Conservation (phyloP, 306 rosid species). For the Cucurbita moschata region DNA sequence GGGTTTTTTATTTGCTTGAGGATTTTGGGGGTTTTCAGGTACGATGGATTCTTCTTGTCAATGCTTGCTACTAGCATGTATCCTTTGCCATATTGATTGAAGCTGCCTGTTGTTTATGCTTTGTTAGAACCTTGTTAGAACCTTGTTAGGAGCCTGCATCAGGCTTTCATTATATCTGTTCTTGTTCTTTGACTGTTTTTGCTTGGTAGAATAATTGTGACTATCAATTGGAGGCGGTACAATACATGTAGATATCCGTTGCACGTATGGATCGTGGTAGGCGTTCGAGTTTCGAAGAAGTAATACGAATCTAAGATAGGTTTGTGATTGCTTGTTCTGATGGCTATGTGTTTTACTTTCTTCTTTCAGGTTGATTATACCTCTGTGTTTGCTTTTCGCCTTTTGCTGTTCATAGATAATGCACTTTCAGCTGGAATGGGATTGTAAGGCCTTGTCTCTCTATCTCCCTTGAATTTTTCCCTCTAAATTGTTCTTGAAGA, state of each 20-base stretch:
- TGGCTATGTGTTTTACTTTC: background rate
- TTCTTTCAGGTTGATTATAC: slow-evolving; percentile 77
- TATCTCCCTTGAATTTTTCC: background rate
- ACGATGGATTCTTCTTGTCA: slow-evolving; percentile 88
- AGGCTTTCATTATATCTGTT: background rate
- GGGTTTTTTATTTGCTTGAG: background rate
- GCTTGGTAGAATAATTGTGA: slow-evolving; percentile 57
- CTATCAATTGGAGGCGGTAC: slow-evolving; percentile 76
- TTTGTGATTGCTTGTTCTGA: background rate
- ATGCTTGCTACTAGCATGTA: slow-evolving; percentile 84
- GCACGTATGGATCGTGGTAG: slow-evolving; percentile 94
- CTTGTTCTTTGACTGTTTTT: slow-evolving; percentile 4
- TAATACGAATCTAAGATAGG: background rate
- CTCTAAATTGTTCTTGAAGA: background rate
- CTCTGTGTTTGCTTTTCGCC: slow-evolving; percentile 73
- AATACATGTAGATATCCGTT: slow-evolving; percentile 67
- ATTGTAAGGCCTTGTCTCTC: slow-evolving; percentile 55
- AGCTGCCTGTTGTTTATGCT: background rate
- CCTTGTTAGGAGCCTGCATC: too few relatives aligned
- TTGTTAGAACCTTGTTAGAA: background rate
- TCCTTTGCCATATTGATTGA: background rate
- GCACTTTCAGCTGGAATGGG: slow-evolving; percentile 98
- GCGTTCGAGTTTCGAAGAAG: slow-evolving; percentile 8
- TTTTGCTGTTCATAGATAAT: slow-evolving; percentile 90
- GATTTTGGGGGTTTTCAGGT: slow-evolving; percentile 7